phyloP scores from a whole-genome alignment of 345 rosid genomes.

The Populus tremula region DNA sequence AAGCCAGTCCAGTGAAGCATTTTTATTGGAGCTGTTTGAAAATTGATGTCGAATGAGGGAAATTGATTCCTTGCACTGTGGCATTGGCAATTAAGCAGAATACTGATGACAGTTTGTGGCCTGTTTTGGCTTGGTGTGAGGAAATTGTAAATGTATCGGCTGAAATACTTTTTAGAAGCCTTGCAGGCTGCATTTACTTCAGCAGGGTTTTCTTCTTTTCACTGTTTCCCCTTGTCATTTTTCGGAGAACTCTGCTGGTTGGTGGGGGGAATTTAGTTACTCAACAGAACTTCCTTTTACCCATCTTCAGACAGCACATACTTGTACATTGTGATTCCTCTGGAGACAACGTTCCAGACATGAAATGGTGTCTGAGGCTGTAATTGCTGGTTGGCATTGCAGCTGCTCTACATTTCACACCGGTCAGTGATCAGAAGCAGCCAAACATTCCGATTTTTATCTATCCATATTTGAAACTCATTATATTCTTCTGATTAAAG shows the following conservation, averaged over 20 bases:
- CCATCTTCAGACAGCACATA: constrained; percentile 22
- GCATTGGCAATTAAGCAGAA: constrained; percentile 12
- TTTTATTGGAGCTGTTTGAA: constrained; percentile 5
- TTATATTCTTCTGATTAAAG: neutral
- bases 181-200: constrained; percentile 30
- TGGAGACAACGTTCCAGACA: constrained; percentile 12
- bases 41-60: constrained; percentile 4
- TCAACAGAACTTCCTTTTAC: constrained; percentile 9
- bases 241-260: constrained; percentile 14
- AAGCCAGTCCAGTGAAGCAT: constrained; percentile 23
- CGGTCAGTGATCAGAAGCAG: constrained; percentile 1
- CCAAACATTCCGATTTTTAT: constrained; percentile 8
- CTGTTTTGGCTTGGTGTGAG: constrained; percentile 25
- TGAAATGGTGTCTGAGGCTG: neutral
- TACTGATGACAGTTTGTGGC: constrained; percentile 20
- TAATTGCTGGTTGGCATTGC: neutral
- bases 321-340: constrained; percentile 44
- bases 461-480: neutral
- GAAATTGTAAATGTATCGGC: constrained; percentile 38
- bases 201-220: constrained; percentile 10
- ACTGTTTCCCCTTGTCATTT: constrained; percentile 13
- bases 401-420: neutral
- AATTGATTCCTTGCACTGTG: constrained; percentile 2
- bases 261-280: constrained; percentile 23
- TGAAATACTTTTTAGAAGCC: constrained; percentile 11